Conservation (phyloP, 805 yeast species). For the Starmerella ratchasimensis region DNA sequence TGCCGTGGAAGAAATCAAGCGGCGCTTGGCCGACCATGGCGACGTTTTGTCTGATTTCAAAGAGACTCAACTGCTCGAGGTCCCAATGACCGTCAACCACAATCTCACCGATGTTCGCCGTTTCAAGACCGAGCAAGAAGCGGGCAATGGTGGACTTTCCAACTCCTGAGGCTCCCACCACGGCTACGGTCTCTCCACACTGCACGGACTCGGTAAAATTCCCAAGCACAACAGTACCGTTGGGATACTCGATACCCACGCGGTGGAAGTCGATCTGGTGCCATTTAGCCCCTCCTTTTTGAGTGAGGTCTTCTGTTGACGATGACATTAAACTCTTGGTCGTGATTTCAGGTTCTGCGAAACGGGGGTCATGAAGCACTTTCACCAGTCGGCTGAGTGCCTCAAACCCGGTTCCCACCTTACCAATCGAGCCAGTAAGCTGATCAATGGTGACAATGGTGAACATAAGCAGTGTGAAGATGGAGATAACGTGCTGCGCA, state of each 20-base stretch:
- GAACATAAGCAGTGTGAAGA: conserved; percentile 58
- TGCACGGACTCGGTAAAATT: conserved; percentile 34
- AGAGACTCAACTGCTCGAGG: conserved; percentile 34
- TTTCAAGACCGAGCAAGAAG: conserved; percentile 43
- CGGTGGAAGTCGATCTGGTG: conserved; percentile 6
- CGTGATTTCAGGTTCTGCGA: neutral
- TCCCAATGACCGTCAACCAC: conserved; percentile 34
- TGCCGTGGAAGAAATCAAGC: conserved; percentile 48
- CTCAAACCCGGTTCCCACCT: conserved; percentile 57
- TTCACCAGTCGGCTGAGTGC: conserved; percentile 18
- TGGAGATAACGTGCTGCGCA: conserved; percentile 46
- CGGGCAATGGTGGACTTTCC: conserved; percentile 75
- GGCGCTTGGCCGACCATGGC: conserved; percentile 70
- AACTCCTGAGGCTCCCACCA: conserved; percentile 78
- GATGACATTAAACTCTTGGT: neutral
- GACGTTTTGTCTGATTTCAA: conserved; percentile 39
- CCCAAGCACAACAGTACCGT: conserved; percentile 26
- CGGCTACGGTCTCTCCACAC: conserved; percentile 42
- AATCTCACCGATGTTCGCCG: conserved; percentile 30
- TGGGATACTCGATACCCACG: conserved; percentile 12
- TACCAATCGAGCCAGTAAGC: conserved; percentile 57
- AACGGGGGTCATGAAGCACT: neutral
- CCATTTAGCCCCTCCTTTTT: conserved; percentile 5
- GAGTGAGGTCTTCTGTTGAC: neutral
- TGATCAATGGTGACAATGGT: conserved; percentile 52